These are phyloP conservation scores for Trichoderma erinaceum DNA, from an alignment of 495 filamentous ascomycete genomes.

Conservation along the genomic window DNA sequence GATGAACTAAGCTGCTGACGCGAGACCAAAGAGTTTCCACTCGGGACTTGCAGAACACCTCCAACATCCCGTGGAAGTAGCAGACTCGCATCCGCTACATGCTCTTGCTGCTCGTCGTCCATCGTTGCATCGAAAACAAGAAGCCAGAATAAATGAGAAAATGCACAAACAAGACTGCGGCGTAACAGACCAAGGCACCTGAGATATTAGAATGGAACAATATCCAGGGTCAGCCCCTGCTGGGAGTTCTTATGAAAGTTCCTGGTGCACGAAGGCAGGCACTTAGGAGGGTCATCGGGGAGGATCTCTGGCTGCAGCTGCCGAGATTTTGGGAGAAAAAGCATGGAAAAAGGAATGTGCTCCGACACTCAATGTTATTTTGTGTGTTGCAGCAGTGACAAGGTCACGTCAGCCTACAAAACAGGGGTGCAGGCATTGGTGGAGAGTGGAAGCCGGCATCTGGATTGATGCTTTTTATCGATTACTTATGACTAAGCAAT, in stretches of 20 bases:
- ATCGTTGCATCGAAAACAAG: neutral
- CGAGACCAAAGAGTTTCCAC: neutral
- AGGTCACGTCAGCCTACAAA: neutral
- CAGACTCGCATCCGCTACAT: neutral
- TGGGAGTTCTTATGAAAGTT: neutral
- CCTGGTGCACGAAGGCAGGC: neutral
- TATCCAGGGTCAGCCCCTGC: neutral
- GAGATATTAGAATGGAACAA: neutral
- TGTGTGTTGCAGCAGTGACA: neutral
- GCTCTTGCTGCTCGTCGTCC: neutral
- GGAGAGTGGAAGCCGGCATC: neutral
- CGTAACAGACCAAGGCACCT: too few species aligned
- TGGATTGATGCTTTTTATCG: neutral
- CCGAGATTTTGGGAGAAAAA: neutral
- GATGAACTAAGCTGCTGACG: neutral
- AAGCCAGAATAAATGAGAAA: neutral
- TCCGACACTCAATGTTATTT: neutral
- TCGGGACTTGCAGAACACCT: neutral
- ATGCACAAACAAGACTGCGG: too few species aligned
- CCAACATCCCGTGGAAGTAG: neutral
- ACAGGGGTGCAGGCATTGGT: neutral
- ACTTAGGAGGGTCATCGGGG: neutral
- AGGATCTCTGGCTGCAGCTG: neutral
- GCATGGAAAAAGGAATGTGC: neutral
- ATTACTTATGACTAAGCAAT: neutral